Evolutionary conservation across 352 stramenopile species (phyloP).

Genomic region (Phytopythium delawarense): DNA sequence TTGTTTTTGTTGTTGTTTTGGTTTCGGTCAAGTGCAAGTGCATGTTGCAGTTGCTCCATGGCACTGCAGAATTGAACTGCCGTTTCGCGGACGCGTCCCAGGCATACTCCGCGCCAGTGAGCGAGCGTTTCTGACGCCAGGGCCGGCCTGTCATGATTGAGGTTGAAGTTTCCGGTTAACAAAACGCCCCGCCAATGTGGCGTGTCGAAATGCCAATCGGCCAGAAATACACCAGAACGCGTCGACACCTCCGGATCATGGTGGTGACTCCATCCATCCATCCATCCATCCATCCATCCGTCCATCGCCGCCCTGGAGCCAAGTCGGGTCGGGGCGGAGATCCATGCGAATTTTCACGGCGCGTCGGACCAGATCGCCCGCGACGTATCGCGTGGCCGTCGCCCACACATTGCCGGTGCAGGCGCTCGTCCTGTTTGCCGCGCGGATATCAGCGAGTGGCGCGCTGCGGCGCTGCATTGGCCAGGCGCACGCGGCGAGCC

Average conservation of each 20-base stretch:
- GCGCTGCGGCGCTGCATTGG: too few relatives aligned
- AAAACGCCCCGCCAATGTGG: neutral
- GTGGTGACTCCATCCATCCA: too few relatives aligned
- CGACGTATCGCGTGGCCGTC: too few relatives aligned
- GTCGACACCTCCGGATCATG: neutral
- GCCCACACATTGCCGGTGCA: too few relatives aligned
- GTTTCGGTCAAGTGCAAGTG: neutral
- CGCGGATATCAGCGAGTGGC: too few relatives aligned
- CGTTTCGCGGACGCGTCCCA: neutral
- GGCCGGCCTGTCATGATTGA: constrained; percentile 1
- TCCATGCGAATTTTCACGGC: too few relatives aligned
- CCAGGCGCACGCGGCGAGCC: too few relatives aligned
- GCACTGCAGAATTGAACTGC: neutral
- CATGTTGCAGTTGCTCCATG: neutral
- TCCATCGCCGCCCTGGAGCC: too few relatives aligned
- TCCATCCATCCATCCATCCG: too few relatives aligned
- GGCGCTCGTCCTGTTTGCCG: too few relatives aligned
- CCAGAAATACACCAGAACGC: neutral
- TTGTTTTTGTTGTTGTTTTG: neutral
- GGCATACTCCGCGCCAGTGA: neutral
- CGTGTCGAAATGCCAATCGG: neutral
- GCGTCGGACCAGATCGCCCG: too few relatives aligned
- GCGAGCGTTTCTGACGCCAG: constrained; percentile 6
- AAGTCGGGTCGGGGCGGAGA: too few relatives aligned
- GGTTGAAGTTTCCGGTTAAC: constrained; percentile 5